A percentile compares a stretch with the other conserved stretches of the same genome.
Evolutionary conservation across 306 rosid species (phyloP).

Genomic region (barrel medic (Medicago truncatula)): DNA sequence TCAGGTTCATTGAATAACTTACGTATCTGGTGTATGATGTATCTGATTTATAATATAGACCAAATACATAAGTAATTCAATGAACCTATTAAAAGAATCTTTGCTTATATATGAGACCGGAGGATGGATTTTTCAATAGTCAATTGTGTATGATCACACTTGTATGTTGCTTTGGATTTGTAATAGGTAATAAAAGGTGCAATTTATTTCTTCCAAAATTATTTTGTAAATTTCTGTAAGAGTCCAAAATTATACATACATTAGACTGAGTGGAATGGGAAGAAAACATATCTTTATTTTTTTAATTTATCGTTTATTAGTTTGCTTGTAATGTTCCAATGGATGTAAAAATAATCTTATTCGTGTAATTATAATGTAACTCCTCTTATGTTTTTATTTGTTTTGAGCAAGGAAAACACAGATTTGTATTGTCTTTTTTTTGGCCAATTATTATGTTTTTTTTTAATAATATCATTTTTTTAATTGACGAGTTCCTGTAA

Average conservation of each 20-base stretch:
- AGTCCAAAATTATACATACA: background rate
- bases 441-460: too few relatives aligned
- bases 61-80: too few relatives aligned
- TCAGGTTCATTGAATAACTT: too few relatives aligned
- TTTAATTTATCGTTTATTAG: constrained; percentile 20
- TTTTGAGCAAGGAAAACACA: constrained; percentile 11
- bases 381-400: background rate
- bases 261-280: background rate
- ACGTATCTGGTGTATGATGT: too few relatives aligned
- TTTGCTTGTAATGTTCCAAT: constrained; percentile 11
- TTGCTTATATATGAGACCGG: too few relatives aligned
- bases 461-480: background rate
- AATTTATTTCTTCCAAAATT: constrained; percentile 12
- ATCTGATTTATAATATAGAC: too few relatives aligned
- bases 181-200: background rate
- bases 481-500: constrained; percentile 11
- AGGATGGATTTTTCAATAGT: background rate
- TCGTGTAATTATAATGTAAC: constrained; percentile 2
- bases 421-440: background rate
- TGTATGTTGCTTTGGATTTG: background rate
- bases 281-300: constrained; percentile 2
- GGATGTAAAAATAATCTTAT: background rate
- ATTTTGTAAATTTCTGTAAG: constrained; percentile 3
- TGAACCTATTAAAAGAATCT: too few relatives aligned
- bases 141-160: background rate